A percentile compares a stretch with the other conserved stretches of the same genome.
Conservation (phyloP, 2,329 filamentous ascomycete species). For the Exophiala spinifera region DNA sequence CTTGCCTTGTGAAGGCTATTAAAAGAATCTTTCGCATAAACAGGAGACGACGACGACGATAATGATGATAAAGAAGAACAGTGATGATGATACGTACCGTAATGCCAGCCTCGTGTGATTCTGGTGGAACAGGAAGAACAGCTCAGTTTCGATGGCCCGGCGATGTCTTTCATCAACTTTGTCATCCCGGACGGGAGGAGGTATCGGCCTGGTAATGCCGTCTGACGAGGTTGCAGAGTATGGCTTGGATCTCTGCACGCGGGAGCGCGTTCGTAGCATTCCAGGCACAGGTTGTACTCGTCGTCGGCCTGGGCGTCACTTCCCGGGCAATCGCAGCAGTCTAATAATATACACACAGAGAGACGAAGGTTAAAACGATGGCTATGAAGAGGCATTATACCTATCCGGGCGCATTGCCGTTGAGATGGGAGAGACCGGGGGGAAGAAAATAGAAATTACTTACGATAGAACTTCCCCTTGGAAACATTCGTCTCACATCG, state of each 20-base stretch:
- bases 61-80: too few species aligned
- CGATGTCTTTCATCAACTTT: not conserved
- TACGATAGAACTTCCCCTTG: not conserved
- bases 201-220: not conserved
- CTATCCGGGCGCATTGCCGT: too few species aligned
- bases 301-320: not conserved
- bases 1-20: too few species aligned
- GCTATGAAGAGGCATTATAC: too few species aligned
- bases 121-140: not conserved
- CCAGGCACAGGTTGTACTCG: not conserved
- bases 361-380: too few species aligned
- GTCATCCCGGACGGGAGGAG: not conserved
- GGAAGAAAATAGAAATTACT: too few species aligned
- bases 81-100: not conserved
- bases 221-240: not conserved
- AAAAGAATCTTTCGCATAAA: too few species aligned
- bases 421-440: too few species aligned
- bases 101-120: not conserved
- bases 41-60: too few species aligned
- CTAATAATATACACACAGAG: not conserved
- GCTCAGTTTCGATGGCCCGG: not conserved
- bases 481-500: not conserved
- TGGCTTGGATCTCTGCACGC: not conserved
- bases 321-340: not conserved
- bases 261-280: not conserved